These are phyloP conservation scores for Cnidoscolus chayamansa DNA, from an alignment of 441 rosid genomes.

Conservation along the genomic window DNA sequence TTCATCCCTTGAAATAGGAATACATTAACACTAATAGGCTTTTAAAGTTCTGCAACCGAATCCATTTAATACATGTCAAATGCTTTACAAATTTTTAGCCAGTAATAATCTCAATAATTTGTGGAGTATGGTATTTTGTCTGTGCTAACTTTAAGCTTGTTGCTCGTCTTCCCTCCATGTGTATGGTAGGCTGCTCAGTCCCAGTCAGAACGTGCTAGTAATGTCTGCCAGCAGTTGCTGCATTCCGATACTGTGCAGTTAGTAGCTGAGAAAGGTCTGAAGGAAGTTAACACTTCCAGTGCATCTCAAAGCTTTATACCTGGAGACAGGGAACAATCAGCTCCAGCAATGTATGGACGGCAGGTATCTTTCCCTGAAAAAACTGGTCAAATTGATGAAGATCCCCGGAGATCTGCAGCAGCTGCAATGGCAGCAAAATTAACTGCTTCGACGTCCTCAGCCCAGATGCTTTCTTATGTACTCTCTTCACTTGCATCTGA, in stretches of 20 bases:
- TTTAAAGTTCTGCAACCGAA: neutral
- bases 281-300: constrained; percentile 44
- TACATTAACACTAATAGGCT: neutral
- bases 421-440: constrained; percentile 88
- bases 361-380: constrained; percentile 43
- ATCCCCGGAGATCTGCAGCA: constrained; percentile 73
- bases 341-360: constrained; percentile 64
- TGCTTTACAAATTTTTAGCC: neutral
- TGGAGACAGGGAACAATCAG: constrained; percentile 59
- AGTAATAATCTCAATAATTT: neutral
- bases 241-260: constrained; percentile 38
- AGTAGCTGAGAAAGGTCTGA: constrained; percentile 46
- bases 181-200: constrained; percentile 61
- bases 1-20: neutral
- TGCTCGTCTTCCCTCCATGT: neutral
- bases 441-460: constrained; percentile 89
- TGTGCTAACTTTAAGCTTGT: constrained; percentile 4
- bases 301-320: constrained; percentile 48
- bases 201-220: constrained; percentile 55
- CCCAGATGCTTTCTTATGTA: constrained; percentile 83
- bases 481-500: constrained; percentile 92
- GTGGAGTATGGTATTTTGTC: constrained; percentile 3
- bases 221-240: constrained; percentile 53
- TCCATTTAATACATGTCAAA: neutral
- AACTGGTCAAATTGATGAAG: constrained; percentile 46